Conservation (phyloP, 108 stramenopile genomes). For the Pseudonitzschia multistriata region DNA sequence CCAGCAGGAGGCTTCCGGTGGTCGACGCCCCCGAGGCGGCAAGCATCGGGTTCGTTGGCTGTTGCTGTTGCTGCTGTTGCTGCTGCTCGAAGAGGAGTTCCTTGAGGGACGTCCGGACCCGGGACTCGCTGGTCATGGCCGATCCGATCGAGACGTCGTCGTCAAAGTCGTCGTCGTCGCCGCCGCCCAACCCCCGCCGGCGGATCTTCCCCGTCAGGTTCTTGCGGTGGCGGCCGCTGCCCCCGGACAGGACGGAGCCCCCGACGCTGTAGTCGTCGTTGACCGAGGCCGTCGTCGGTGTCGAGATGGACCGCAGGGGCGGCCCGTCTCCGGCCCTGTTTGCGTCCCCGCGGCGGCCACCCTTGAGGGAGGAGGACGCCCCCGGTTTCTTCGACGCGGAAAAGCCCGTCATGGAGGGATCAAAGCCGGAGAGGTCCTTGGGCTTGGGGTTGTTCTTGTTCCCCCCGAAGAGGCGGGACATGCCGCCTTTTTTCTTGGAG, state of each 20-base stretch:
- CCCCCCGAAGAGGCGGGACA: neutral
- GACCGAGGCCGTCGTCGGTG: neutral
- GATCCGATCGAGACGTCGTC: slow-evolving; percentile 40
- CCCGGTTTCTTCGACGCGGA: neutral
- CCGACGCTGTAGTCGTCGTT: neutral
- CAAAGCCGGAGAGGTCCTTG: neutral
- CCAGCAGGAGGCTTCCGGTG: slow-evolving; percentile 22
- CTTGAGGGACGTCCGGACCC: neutral
- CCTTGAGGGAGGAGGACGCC: neutral
- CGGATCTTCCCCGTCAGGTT: slow-evolving; percentile 1
- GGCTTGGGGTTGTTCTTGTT: neutral
- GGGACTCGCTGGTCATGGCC: slow-evolving; percentile 15
- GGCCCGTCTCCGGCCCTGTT: neutral
- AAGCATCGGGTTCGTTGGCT: neutral
- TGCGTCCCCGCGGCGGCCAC: neutral
- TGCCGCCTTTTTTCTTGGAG: neutral
- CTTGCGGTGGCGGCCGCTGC: neutral
- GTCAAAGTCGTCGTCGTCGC: slow-evolving; percentile 13
- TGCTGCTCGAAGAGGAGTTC: slow-evolving; percentile 6
- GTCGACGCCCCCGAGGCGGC: slow-evolving; percentile 13
- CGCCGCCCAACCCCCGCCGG: neutral
- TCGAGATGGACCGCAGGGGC: neutral
- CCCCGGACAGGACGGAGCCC: neutral
- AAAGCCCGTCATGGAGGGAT: neutral
- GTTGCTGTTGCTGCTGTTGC: slow-evolving; percentile 17